Evolutionary conservation across 2,329 filamentous ascomycete species (phyloP), one percentile per base, ranked within the genome.

Genomic region (Dactylonectria macrodidyma): DNA sequence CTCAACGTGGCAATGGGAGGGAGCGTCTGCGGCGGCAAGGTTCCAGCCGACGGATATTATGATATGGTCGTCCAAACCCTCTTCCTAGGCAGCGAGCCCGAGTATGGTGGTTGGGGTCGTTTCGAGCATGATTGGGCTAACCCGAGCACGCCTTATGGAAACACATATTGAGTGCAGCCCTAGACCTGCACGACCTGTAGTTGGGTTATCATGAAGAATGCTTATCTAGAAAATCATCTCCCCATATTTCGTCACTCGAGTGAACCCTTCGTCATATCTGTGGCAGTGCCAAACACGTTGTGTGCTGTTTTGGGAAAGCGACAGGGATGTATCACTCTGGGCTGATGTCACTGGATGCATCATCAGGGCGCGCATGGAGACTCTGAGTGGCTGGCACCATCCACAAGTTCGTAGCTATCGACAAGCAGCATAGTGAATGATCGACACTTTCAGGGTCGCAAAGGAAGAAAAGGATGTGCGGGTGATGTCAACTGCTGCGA

Each of bases 1-100:
- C 82, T 90, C 19, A 90, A 90, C 65, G 82, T 90, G n/a, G 88
- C 88, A 1, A 89, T 90, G 85, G 88, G 88, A 0, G 88, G 88
- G 0, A 89, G 87, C 66, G 88, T 90, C 5, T 89, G 87, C 70
- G 78, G 83, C 16, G 87, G 87, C 0, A 83, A 82, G 73, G 78
- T 81, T 14, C 88, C 88, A 1, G 76, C 72, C 0, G 84, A 89
- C 69, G 88, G 88, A 0, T 77, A 80, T 24, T 90, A 90, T 73
- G 88, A 90, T 64, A 83, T 90, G 77, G 83, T 89, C 2, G 79
- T 90, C 0, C 84, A 87, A 64, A 81, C 82, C 26, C 69, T 90
- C 56, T 85, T 82, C 69, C 82, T 90, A 82, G 83, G 81, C 36
- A 86, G 87, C 50, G 85, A 86, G 72, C 86, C 85, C 0, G 81